A percentile compares a stretch with the other conserved stretches of the same genome.
These are phyloP conservation scores for Phytophthora megakarya DNA, from an alignment of 352 stramenopile genomes.

Conservation along the genomic window DNA sequence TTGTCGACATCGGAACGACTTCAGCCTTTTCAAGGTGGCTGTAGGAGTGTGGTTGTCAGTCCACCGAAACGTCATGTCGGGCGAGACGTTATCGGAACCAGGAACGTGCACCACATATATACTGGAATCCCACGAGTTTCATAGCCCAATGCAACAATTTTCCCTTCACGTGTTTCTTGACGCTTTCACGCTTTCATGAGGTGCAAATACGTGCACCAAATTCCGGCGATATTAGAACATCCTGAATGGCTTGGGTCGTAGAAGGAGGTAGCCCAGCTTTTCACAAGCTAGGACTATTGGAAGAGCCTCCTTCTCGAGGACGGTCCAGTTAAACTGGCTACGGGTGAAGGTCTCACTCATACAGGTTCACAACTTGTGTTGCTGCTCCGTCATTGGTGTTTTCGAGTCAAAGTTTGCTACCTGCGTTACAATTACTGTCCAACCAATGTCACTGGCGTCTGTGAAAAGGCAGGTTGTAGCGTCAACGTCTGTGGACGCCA, in stretches of 20 bases:
- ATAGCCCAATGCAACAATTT: constrained; percentile 27
- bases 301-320: constrained; percentile 3
- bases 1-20: too few relatives aligned
- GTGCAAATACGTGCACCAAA: too few relatives aligned
- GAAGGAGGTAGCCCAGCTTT: not conserved
- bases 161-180: not conserved
- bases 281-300: not conserved
- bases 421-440: not conserved
- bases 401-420: not conserved
- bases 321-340: too few relatives aligned
- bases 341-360: not conserved
- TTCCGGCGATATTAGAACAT: not conserved
- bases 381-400: not conserved
- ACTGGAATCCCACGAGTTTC: too few relatives aligned
- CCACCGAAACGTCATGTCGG: too few relatives aligned
- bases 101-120: too few relatives aligned
- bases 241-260: not conserved
- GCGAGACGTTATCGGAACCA: too few relatives aligned
- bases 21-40: too few relatives aligned
- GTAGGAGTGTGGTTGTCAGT: too few relatives aligned
- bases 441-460: not conserved
- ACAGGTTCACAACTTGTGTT: not conserved
- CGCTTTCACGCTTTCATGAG: too few relatives aligned
- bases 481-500: not conserved
- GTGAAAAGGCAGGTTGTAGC: constrained; percentile 1